Percentiles rank a stretch among this genome's conserved stretches.
Evolutionary conservation across 2,329 filamentous ascomycete genomes (phyloP).

Genomic region (Monosporascus sp.): DNA sequence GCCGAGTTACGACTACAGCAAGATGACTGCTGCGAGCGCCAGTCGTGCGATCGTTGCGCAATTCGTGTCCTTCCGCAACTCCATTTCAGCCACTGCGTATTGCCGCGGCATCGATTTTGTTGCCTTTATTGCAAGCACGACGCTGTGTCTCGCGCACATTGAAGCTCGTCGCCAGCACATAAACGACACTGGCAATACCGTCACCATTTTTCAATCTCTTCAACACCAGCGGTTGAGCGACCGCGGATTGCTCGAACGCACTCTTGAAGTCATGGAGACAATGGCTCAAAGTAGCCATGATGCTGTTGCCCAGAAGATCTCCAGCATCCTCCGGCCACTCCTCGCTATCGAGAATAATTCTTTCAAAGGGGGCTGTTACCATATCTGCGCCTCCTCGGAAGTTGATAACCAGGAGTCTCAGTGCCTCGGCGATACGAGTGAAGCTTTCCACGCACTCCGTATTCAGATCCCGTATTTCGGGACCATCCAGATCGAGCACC

Average conservation of each 20-base stretch:
- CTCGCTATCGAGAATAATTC: slow-evolving; percentile 32
- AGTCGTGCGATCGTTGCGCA: slow-evolving; percentile 37
- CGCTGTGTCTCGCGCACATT: slow-evolving; percentile 37
- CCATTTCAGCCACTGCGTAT: slow-evolving; percentile 24
- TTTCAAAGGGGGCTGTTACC: neutral
- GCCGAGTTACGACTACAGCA: slow-evolving; percentile 31
- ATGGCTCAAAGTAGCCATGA: slow-evolving; percentile 20
- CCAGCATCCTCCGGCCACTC: slow-evolving; percentile 28
- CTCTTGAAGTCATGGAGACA: slow-evolving; percentile 27
- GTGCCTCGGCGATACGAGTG: slow-evolving; percentile 11
- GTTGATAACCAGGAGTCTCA: slow-evolving; percentile 18
- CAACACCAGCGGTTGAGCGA: slow-evolving; percentile 37
- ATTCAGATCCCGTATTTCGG: slow-evolving; percentile 41
- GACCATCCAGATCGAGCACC: slow-evolving; percentile 29
- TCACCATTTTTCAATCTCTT: slow-evolving; percentile 25
- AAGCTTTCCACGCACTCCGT: slow-evolving; percentile 17
- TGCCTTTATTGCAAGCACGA: slow-evolving; percentile 32
- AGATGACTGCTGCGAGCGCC: slow-evolving; percentile 33
- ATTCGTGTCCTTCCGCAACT: slow-evolving; percentile 33
- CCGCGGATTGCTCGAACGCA: slow-evolving; percentile 35
- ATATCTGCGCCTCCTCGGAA: slow-evolving; percentile 4
- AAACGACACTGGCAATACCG: slow-evolving; percentile 1
- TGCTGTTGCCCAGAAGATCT: slow-evolving; percentile 24
- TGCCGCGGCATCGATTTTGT: slow-evolving; percentile 39
- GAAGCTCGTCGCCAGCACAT: slow-evolving; percentile 19